phyloP scores from a whole-genome alignment of 768 basidiomycete species.

The Paxillus ammoniavirescens region DNA sequence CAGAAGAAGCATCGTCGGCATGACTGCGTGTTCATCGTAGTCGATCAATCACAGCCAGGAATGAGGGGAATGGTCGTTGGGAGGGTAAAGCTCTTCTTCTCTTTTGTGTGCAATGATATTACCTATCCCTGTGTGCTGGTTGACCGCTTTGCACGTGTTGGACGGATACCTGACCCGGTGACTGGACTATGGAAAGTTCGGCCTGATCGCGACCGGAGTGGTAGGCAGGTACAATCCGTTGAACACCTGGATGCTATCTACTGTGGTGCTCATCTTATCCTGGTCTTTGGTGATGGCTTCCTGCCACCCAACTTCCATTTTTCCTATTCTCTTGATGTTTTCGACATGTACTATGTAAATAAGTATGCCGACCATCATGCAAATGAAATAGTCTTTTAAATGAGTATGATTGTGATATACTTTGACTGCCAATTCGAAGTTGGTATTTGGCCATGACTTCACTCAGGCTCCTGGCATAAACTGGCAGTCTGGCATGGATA shows the following conservation, averaged over 20 bases:
- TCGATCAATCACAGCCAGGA: slow-evolving; percentile 18
- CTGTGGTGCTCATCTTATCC: slow-evolving; percentile 32
- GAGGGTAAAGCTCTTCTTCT: slow-evolving; percentile 27
- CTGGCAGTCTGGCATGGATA: no score
- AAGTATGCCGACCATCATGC: slow-evolving; percentile 33
- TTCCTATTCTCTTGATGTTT: slow-evolving; percentile 22
- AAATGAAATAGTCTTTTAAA: slow-evolving; percentile 11
- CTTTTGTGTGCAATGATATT: slow-evolving; percentile 16
- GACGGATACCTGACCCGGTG: slow-evolving; percentile 21
- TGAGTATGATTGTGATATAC: no score
- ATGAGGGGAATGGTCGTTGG: slow-evolving; percentile 23
- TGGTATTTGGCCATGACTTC: no score
- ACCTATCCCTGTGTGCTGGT: slow-evolving; percentile 30
- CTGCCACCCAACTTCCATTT: slow-evolving; percentile 21
- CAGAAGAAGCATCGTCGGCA: background rate
- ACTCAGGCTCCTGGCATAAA: no score
- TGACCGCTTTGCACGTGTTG: slow-evolving; percentile 25
- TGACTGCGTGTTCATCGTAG: slow-evolving; percentile 21
- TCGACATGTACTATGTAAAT: slow-evolving; percentile 29
- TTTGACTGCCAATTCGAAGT: no score
- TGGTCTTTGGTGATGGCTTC: slow-evolving; percentile 18
- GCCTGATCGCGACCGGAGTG: background rate
- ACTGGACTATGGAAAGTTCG: slow-evolving; percentile 9
- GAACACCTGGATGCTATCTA: slow-evolving; percentile 32
- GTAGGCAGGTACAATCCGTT: slow-evolving; percentile 13